Evolutionary conservation across 129 eudicot species (phyloP).

Genomic region (Centella asiatica): DNA sequence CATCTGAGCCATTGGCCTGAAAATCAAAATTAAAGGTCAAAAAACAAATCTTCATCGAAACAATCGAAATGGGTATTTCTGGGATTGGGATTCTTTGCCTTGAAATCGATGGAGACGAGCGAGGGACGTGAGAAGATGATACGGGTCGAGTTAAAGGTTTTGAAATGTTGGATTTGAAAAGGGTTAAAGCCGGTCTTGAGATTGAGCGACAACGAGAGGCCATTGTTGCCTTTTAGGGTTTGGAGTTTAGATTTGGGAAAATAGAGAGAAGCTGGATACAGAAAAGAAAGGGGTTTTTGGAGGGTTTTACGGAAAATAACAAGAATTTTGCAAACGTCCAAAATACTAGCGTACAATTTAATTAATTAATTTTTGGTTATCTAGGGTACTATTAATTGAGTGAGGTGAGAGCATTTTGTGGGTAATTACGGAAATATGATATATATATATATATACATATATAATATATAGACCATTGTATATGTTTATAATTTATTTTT

Average conservation of each 20-base stretch:
- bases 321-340: too few species aligned
- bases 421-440: too few species aligned
- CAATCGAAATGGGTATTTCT: not conserved
- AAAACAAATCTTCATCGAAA: conserved; percentile 4
- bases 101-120: conserved; percentile 10
- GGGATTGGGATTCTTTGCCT: conserved; percentile 5
- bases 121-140: conserved; percentile 16
- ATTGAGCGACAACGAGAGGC: conserved; percentile 42
- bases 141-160: conserved; percentile 24
- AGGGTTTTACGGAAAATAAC: conserved; percentile 16
- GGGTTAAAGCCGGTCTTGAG: conserved; percentile 35
- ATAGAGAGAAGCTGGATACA: not conserved
- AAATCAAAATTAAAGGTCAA: conserved; percentile 4
- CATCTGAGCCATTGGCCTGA: conserved; percentile 43
- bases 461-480: too few species aligned
- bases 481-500: too few species aligned
- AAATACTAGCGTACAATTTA: too few species aligned
- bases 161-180: conserved; percentile 37
- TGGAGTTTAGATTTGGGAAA: not conserved
- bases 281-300: conserved; percentile 12
- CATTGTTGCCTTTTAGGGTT: conserved; percentile 25
- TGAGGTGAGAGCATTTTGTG: too few species aligned
- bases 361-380: too few species aligned
- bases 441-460: too few species aligned
- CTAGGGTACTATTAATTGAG: too few species aligned